Evolutionary conservation across 2,329 filamentous ascomycete genomes (phyloP).

Genomic region (Pseudophaeomoniella oleicola): DNA sequence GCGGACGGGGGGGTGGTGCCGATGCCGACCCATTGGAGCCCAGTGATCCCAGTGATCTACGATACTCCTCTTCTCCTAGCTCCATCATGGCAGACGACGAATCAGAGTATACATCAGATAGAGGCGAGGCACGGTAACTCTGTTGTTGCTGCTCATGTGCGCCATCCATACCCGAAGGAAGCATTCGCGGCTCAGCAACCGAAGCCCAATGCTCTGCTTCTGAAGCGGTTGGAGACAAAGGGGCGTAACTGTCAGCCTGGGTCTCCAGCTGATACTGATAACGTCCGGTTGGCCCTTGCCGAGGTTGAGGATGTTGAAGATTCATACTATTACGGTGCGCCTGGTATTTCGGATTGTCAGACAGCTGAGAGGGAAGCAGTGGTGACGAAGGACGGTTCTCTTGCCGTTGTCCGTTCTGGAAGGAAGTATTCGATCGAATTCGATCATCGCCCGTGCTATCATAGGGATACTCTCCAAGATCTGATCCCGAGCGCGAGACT

Average conservation of each 20-base stretch:
- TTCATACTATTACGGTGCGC: slow-evolving; percentile 50
- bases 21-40: background rate
- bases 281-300: slow-evolving; percentile 45
- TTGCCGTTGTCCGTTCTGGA: slow-evolving; percentile 24
- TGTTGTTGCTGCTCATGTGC: slow-evolving; percentile 19
- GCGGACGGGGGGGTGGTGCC: slow-evolving; percentile 29
- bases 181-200: background rate
- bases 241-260: slow-evolving; percentile 39
- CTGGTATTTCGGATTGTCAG: slow-evolving; percentile 47
- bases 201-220: slow-evolving; percentile 31
- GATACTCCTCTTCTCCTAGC: slow-evolving; percentile 1
- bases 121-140: slow-evolving; percentile 27
- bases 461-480: slow-evolving; percentile 51
- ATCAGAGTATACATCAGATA: slow-evolving; percentile 32
- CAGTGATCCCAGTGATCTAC: background rate
- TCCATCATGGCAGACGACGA: slow-evolving; percentile 15
- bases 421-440: slow-evolving; percentile 26
- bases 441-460: slow-evolving; percentile 30
- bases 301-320: slow-evolving; percentile 49
- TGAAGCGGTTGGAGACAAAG: slow-evolving; percentile 20
- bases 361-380: slow-evolving; percentile 43
- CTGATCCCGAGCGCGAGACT: slow-evolving; percentile 64
- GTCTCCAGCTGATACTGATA: slow-evolving; percentile 48
- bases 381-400: slow-evolving; percentile 43
- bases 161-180: slow-evolving; percentile 1